Base-by-base conservation (phyloP, 345 rosid species). In the Eucalyptus marginata region DNA sequence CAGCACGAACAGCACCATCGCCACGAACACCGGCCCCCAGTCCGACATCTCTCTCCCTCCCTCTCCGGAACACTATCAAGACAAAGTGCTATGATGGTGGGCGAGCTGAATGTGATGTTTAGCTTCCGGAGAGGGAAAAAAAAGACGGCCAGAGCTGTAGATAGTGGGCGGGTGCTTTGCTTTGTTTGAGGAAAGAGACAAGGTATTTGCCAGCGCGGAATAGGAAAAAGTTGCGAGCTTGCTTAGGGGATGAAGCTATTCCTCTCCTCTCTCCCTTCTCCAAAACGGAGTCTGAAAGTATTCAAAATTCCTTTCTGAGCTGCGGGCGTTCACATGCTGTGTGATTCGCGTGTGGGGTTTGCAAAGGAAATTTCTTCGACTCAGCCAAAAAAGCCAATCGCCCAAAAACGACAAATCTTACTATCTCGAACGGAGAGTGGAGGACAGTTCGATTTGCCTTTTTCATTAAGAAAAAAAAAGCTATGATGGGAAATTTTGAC, bases 21-120 rank as follows among this genome's bases (percentile, higher is more conserved):
- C 99, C 20, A 98, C 95, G 50, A 98, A 95, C 44, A 97, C 98
- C 3, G 99, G 97, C 18, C 99, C 99, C 99, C 99, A 97, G 87
- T 98, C 99, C 36, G 98, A 64, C 98, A 96, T 97, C 36, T 92
- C 51, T 50, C 8, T 18, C 33, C 20, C 36, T 29, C 31, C 18
- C 49, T 71, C 22, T 25, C 22, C n/a, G 0, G 17, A 62, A 33
- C 76, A 0, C 40, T 64, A n/a, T n/a, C 40, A 0, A 64, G 20
- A 64, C 76, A 1, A 64, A 64, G 36, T 64, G 31, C 36, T 0
- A n/a, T 7, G 76, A n/a, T 64, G 76, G 83, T 10, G 83, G 4
- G 47, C 14, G 15, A 36, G 27, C 20, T 0, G 47, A 76, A 36
- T 36, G 47, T 2, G 46, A 10, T 1, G 46, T 2, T 76, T 20